These are phyloP conservation scores for Hymenoscyphus fraxineus DNA, from an alignment of 2,329 filamentous ascomycete genomes.

Conservation along the genomic window DNA sequence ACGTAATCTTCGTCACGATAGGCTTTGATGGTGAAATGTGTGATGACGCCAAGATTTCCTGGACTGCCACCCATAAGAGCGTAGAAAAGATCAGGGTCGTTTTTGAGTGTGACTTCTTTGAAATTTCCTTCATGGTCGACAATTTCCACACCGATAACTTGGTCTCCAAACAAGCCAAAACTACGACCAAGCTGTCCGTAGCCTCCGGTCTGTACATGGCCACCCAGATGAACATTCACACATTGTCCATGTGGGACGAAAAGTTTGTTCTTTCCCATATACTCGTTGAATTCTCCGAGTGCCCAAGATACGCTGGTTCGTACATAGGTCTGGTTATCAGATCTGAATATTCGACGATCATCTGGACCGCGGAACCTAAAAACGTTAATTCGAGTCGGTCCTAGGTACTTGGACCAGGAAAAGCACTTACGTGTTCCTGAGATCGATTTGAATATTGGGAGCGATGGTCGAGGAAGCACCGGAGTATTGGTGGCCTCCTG, in stretches of 20 bases:
- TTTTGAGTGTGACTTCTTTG: conserved; percentile 27
- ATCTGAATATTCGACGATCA: conserved; percentile 35
- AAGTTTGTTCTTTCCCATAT: conserved; percentile 38
- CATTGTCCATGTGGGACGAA: conserved; percentile 48
- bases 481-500: conserved; percentile 48
- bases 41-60: conserved; percentile 35
- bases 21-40: conserved; percentile 37
- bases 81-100: conserved; percentile 33
- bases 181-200: conserved; percentile 7
- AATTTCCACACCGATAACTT: conserved; percentile 31
- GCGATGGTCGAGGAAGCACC: conserved; percentile 45
- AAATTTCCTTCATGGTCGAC: conserved; percentile 31
- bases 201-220: conserved; percentile 42
- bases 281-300: conserved; percentile 43
- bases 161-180: conserved; percentile 34
- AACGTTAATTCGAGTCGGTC: too few relatives aligned
- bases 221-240: conserved; percentile 43
- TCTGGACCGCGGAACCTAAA: conserved; percentile 33
- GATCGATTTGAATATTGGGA: conserved; percentile 45
- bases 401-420: too few relatives aligned
- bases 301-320: conserved; percentile 41
- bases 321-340: conserved; percentile 37
- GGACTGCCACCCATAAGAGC: conserved; percentile 35
- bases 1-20: conserved; percentile 39
- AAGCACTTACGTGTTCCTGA: conserved; percentile 34